phyloP scores from a whole-genome alignment of 140 eudicot species.

The Anethum foeniculum region DNA sequence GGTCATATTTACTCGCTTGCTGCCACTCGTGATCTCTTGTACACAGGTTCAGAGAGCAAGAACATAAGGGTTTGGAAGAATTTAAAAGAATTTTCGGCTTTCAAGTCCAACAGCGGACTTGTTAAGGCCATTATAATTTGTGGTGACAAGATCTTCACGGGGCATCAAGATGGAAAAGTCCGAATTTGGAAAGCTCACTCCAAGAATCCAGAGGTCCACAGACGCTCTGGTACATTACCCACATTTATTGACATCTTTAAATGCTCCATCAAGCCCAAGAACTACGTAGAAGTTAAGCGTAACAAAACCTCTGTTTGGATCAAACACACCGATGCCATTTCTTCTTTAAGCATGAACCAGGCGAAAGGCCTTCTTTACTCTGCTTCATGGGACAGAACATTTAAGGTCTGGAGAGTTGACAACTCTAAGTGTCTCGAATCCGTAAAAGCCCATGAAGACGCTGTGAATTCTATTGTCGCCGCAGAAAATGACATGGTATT shows the following conservation, averaged over 20 bases:
- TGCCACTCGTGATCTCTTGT: conserved; percentile 39
- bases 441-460: conserved; percentile 58
- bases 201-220: conserved; percentile 34
- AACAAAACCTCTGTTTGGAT: conserved; percentile 44
- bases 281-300: conserved; percentile 51
- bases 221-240: conserved; percentile 50
- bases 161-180: conserved; percentile 70
- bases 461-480: conserved; percentile 50
- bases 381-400: conserved; percentile 67
- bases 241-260: conserved; percentile 51
- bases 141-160: conserved; percentile 53
- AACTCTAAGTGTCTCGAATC: conserved; percentile 56
- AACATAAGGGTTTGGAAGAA: conserved; percentile 64
- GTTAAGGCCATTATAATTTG: conserved; percentile 56
- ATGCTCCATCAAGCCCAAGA: conserved; percentile 47
- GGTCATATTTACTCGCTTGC: conserved; percentile 70
- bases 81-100: conserved; percentile 50
- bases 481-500: conserved; percentile 34
- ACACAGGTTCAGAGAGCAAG: conserved; percentile 77
- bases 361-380: conserved; percentile 45
- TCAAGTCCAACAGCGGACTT: conserved; percentile 60
- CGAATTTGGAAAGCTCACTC: conserved; percentile 47
- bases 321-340: conserved; percentile 62
- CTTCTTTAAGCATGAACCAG: conserved; percentile 45
- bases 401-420: conserved; percentile 50